Base-by-base conservation (phyloP, 2,329 filamentous ascomycete genomes). In the Colletotrichum tofieldiae region DNA sequence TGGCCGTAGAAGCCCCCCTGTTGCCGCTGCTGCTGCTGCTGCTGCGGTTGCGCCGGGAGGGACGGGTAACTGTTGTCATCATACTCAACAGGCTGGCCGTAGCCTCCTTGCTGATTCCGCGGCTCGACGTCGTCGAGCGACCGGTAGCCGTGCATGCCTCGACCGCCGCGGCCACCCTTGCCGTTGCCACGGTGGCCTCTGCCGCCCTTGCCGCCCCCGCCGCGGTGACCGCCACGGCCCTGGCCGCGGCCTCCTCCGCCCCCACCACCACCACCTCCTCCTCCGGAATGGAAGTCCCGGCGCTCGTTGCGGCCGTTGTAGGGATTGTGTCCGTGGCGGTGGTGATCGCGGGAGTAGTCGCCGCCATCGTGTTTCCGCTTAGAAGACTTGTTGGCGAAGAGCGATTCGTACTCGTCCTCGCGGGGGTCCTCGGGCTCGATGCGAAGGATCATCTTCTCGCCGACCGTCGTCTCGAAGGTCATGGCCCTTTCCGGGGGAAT, bases 371-470 rank as follows among this genome's bases (percentile, higher is more conserved):
- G 89, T 77, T 92, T 92, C 65, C 90, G 85, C 82, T 92, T 92
- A 69, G 87, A 83, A 45, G 84, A 82, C 78, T 88, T 92, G 77
- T 89, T 91, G 41, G 87, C 85, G 75, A 90, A 90, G 23, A 89
- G 83, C 77, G 87, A 89, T 76, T 93, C 90, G 77, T 90, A 91
- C 73, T 90, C 88, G 74, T 89, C 90, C 77, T 93, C 91, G 32
- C 83, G 81, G 3, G 85, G 83, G 62, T 91, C 84, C 74, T 96
- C 93, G 64, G 91, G 86, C 80, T 98, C 94, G 58, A 98, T 92
- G 1, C 93, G 89, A 63, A 98, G 83, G 74, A 96, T 87, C 20
- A 94, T 90, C 84, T 97, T 98, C 83, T 98, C 95, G 23, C 93
- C 93, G 1, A 98, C 94, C 0, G 90, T 91, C 0, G 93, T 95